A percentile compares a stretch with the other conserved stretches of the same genome.
Conservation (phyloP, 768 basidiomycete species). For the Vararia minispora region DNA sequence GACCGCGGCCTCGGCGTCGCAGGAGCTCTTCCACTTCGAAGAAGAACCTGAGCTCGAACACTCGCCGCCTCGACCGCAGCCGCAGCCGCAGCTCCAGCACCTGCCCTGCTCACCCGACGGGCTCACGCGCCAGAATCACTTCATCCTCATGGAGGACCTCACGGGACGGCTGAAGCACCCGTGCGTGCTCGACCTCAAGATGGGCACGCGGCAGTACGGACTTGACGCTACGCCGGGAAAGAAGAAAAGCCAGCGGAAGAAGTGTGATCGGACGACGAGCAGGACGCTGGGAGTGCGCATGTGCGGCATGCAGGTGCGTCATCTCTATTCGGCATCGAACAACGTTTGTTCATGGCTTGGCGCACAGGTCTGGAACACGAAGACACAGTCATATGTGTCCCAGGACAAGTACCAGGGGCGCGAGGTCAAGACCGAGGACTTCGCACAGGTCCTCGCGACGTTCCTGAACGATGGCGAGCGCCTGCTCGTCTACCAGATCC, state of each 20-base stretch:
- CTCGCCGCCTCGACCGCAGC: slow-evolving; percentile 9
- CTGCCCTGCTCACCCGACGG: slow-evolving; percentile 24
- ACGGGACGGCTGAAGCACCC: slow-evolving; percentile 86
- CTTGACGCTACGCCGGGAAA: slow-evolving; percentile 87
- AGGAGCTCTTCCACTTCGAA: slow-evolving; percentile 13
- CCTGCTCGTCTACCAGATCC: slow-evolving; percentile 86
- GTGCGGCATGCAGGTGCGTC: slow-evolving; percentile 96
- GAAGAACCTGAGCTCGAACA: slow-evolving; percentile 11
- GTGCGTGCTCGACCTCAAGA: slow-evolving; percentile 96
- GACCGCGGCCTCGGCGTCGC: background rate
- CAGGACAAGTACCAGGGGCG: slow-evolving; percentile 97
- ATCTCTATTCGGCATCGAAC: slow-evolving; percentile 1
- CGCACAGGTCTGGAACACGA: slow-evolving; percentile 83
- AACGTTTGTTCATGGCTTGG: slow-evolving; percentile 5
- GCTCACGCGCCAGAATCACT: slow-evolving; percentile 86
- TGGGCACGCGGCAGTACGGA: slow-evolving; percentile 99
- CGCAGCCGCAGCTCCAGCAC: too few species aligned
- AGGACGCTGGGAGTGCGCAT: slow-evolving; percentile 82
- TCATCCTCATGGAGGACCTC: slow-evolving; percentile 98
- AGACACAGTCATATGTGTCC: slow-evolving; percentile 72
- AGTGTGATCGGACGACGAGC: slow-evolving; percentile 95
- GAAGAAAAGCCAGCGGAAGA: slow-evolving; percentile 98
- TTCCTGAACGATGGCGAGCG: slow-evolving; percentile 81
- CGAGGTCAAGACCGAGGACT: slow-evolving; percentile 78
- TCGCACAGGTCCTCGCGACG: slow-evolving; percentile 66